A percentile compares a stretch with the other conserved stretches of the same genome.
These are phyloP conservation scores for Cercospora nicotianae DNA, from an alignment of 2,329 filamentous ascomycete genomes.

Conservation along the genomic window DNA sequence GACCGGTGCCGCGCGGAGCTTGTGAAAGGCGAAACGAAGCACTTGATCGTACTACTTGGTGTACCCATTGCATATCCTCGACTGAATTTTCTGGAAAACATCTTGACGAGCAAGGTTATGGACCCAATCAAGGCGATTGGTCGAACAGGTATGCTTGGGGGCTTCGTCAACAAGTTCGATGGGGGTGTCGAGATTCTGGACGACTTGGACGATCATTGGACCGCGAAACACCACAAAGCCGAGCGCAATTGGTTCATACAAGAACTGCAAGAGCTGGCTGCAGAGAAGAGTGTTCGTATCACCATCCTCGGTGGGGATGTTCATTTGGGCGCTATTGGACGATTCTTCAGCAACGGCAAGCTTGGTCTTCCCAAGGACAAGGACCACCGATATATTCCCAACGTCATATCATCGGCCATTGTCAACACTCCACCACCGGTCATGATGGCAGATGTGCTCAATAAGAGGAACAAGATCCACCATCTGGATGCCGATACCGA, in stretches of 20 bases:
- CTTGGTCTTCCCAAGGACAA: slow-evolving; percentile 75
- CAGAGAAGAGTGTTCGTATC: slow-evolving; percentile 85
- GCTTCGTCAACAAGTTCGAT: slow-evolving; percentile 83
- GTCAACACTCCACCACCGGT: slow-evolving; percentile 88
- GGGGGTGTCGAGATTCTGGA: slow-evolving; percentile 89
- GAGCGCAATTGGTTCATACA: slow-evolving; percentile 85
- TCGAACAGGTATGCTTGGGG: slow-evolving; percentile 74
- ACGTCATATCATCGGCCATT: slow-evolving; percentile 90
- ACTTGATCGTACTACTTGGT: slow-evolving; percentile 82
- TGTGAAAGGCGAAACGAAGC: slow-evolving; percentile 78
- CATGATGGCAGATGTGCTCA: slow-evolving; percentile 84
- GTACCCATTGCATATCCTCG: slow-evolving; percentile 57
- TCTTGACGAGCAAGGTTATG: slow-evolving; percentile 80
- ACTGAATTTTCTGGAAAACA: slow-evolving; percentile 61
- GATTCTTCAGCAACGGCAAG: slow-evolving; percentile 92
- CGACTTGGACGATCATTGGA: slow-evolving; percentile 96
- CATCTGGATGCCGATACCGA: slow-evolving; percentile 72
- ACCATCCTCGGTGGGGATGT: slow-evolving; percentile 95
- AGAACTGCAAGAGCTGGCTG: slow-evolving; percentile 88
- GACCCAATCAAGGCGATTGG: slow-evolving; percentile 87
- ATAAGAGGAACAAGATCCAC: slow-evolving; percentile 81
- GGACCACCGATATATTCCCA: slow-evolving; percentile 96
- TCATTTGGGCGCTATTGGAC: slow-evolving; percentile 85
- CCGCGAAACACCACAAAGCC: slow-evolving; percentile 87
- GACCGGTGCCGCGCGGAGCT: slow-evolving; percentile 82